Evolutionary conservation across 2,329 filamentous ascomycete genomes (phyloP).

Genomic region (Sporothrix brasiliensis): DNA sequence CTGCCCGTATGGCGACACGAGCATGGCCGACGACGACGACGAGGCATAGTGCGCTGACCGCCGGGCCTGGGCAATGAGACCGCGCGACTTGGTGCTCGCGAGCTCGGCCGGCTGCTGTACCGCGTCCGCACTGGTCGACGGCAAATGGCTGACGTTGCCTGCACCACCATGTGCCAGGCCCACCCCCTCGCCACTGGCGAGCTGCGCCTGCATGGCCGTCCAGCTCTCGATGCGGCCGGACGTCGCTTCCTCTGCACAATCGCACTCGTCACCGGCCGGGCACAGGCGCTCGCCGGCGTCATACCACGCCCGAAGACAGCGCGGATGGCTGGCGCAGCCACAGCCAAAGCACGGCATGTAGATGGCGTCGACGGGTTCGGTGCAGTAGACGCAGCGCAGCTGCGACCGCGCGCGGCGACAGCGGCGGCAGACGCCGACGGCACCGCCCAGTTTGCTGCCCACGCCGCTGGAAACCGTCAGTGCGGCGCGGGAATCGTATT

Average conservation of each 20-base stretch:
- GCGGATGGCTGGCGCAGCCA: slow-evolving; percentile 63
- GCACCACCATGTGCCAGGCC: background rate
- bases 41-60: slow-evolving; percentile 35
- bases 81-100: slow-evolving; percentile 3
- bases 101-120: background rate
- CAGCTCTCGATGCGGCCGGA: slow-evolving; percentile 64
- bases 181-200: slow-evolving; percentile 32
- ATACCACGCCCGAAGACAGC: slow-evolving; percentile 63
- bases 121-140: background rate
- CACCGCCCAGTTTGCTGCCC: slow-evolving; percentile 36
- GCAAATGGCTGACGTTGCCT: background rate
- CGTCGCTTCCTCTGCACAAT: slow-evolving; percentile 60
- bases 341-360: slow-evolving; percentile 65
- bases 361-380: slow-evolving; percentile 61
- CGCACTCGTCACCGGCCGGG: slow-evolving; percentile 66
- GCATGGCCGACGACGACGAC: slow-evolving; percentile 31
- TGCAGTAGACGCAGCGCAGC: slow-evolving; percentile 64
- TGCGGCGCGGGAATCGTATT: slow-evolving; percentile 48
- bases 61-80: slow-evolving; percentile 36
- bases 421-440: slow-evolving; percentile 54
- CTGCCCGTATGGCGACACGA: slow-evolving; percentile 32
- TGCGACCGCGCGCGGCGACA: slow-evolving; percentile 61
- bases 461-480: slow-evolving; percentile 42
- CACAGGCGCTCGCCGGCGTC: slow-evolving; percentile 59
- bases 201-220: slow-evolving; percentile 56